These are phyloP conservation scores for Cucurbitaria berberidis DNA, from an alignment of 2,329 filamentous ascomycete species.

Conservation along the genomic window DNA sequence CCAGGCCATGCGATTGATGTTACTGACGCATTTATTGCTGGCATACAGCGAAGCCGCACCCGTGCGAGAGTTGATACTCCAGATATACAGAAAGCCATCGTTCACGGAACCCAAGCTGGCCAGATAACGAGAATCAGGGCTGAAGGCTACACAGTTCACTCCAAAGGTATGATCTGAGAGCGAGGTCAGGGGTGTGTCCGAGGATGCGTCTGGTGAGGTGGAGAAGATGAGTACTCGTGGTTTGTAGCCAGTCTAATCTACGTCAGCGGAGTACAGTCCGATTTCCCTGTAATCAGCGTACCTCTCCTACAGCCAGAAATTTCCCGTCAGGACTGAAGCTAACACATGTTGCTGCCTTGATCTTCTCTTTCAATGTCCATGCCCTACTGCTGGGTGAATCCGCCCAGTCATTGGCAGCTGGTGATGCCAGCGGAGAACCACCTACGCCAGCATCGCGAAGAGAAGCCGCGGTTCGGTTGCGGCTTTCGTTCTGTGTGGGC, in stretches of 20 bases:
- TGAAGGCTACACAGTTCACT: constrained; percentile 88
- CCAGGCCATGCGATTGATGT: constrained; percentile 87
- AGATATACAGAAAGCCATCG: constrained; percentile 92
- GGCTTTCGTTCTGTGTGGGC: constrained; percentile 59
- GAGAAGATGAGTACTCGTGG: constrained; percentile 91
- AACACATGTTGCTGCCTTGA: constrained; percentile 92
- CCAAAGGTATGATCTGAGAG: constrained; percentile 91
- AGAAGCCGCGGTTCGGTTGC: constrained; percentile 64
- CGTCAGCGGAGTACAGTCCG: constrained; percentile 34
- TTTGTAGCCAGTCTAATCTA: constrained; percentile 78
- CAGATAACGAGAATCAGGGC: constrained; percentile 81
- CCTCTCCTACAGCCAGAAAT: constrained; percentile 89
- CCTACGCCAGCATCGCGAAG: constrained; percentile 57
- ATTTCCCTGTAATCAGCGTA: constrained; percentile 39
- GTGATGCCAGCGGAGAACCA: constrained; percentile 53
- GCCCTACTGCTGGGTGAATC: constrained; percentile 71
- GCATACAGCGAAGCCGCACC: constrained; percentile 79
- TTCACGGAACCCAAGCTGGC: constrained; percentile 88
- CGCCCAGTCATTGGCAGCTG: constrained; percentile 55
- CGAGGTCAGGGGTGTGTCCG: constrained; percentile 81
- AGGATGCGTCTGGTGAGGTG: constrained; percentile 74
- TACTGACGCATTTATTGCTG: constrained; percentile 92
- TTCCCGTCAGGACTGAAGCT: constrained; percentile 85
- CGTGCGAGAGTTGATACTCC: constrained; percentile 82
- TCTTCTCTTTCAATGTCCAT: constrained; percentile 87